A percentile compares a stretch with the other conserved stretches of the same genome.
Evolutionary conservation across 1,284 basidiomycete species (phyloP).

Genomic region (Cronartium ribicola): DNA sequence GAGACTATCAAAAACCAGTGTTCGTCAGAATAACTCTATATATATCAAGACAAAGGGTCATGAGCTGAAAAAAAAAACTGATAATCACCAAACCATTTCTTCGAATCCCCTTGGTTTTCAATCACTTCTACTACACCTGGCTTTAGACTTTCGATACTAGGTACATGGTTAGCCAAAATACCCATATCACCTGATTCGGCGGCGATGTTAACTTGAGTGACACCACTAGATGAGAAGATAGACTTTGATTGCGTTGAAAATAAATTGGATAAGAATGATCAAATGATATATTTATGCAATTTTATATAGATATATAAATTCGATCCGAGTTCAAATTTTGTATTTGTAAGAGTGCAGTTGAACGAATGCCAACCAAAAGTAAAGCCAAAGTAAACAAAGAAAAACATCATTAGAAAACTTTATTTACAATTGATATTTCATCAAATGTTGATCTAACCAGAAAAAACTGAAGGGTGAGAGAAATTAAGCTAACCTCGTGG

Average conservation of each 20-base stretch:
- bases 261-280: not conserved
- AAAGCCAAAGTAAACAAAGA: not conserved
- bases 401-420: not conserved
- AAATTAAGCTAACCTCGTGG: conserved; percentile 68
- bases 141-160: conserved; percentile 84
- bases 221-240: conserved; percentile 78
- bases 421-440: not conserved
- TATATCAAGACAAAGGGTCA: conserved; percentile 1
- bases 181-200: conserved; percentile 97
- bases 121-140: conserved; percentile 90
- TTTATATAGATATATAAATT: not conserved
- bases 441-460: not conserved
- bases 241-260: conserved; percentile 57
- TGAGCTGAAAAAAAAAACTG: not conserved
- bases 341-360: not conserved
- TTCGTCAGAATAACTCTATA: conserved; percentile 10
- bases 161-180: conserved; percentile 93
- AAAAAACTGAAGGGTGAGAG: not conserved
- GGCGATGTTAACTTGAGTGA: conserved; percentile 86
- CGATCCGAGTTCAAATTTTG: not conserved
- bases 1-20: conserved; percentile 62
- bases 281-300: not conserved
- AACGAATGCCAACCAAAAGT: not conserved
- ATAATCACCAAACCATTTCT: conserved; percentile 90
- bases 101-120: conserved; percentile 68